phyloP scores from a whole-genome alignment of 495 filamentous ascomycete genomes.

The Neurospora discreta region DNA sequence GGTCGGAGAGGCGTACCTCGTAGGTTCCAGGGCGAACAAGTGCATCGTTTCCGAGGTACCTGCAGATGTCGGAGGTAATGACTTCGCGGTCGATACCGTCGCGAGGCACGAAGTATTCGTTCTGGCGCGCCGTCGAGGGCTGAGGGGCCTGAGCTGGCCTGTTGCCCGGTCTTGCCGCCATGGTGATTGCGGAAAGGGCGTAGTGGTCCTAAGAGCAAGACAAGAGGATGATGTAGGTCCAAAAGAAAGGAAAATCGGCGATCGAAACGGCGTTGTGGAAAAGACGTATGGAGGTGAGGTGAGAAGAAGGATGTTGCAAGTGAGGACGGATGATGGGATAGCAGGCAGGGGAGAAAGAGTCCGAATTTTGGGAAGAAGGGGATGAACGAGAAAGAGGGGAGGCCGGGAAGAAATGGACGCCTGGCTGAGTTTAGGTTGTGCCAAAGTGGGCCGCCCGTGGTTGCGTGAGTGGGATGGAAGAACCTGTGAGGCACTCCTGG shows the following conservation, averaged over 20 bases:
- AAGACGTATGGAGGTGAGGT: constrained; percentile 12
- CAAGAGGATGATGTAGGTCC: neutral
- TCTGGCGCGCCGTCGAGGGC: constrained; percentile 43
- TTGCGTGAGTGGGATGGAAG: neutral
- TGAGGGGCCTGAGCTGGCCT: constrained; percentile 31
- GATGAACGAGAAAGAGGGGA: constrained; percentile 9
- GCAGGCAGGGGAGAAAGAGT: constrained; percentile 5
- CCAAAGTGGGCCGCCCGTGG: constrained; percentile 10
- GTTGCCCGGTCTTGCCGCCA: constrained; percentile 27
- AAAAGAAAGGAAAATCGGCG: neutral
- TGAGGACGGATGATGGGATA: constrained; percentile 7
- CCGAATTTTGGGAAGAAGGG: constrained; percentile 2
- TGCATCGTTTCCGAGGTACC: constrained; percentile 86
- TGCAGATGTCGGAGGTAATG: constrained; percentile 89
- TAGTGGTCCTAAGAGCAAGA: neutral
- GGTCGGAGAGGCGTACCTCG: constrained; percentile 45
- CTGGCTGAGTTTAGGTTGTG: neutral
- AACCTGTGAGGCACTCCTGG: neutral
- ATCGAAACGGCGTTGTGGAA: constrained; percentile 5
- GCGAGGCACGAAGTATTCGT: constrained; percentile 79
- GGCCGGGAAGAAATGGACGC: constrained; percentile 3
- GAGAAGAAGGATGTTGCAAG: constrained; percentile 2
- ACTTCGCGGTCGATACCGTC: constrained; percentile 89
- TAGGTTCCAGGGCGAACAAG: constrained; percentile 76
- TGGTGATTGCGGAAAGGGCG: constrained; percentile 3